A percentile compares a stretch with the other conserved stretches of the same genome.
Evolutionary conservation across 495 filamentous ascomycete species (phyloP).

Genomic region (Paragyromitra xinjiangensis): DNA sequence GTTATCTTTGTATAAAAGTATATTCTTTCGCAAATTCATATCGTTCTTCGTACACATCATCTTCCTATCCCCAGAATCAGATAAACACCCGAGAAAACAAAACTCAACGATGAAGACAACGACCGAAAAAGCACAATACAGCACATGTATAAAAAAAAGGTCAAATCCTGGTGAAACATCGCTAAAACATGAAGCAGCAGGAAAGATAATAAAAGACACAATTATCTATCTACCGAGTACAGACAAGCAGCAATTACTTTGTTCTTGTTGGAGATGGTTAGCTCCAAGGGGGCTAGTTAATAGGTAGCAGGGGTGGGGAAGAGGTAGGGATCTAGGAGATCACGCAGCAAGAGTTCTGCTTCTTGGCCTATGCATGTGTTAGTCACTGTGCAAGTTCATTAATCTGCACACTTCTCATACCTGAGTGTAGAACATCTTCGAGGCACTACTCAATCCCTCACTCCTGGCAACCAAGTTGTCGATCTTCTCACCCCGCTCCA

Average conservation of each 20-base stretch:
- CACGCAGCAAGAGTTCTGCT: conserved; percentile 93
- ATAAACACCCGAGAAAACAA: background rate
- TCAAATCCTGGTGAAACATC: conserved; percentile 1
- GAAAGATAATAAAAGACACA: conserved; percentile 5
- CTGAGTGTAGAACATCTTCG: conserved; percentile 94
- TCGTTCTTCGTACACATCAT: conserved; percentile 6
- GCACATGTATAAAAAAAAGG: background rate
- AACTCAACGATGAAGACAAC: background rate
- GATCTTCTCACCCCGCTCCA: conserved; percentile 96
- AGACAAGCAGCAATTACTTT: conserved; percentile 17
- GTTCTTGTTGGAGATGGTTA: background rate
- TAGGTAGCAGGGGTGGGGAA: background rate
- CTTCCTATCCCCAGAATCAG: background rate
- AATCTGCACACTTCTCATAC: conserved; percentile 59
- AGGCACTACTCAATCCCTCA: conserved; percentile 82
- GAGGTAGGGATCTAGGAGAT: conserved; percentile 69
- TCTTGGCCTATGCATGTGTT: conserved; percentile 73
- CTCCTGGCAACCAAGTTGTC: conserved; percentile 97
- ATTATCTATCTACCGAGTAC: conserved; percentile 22
- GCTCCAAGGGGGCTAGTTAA: background rate
- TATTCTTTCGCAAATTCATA: conserved; percentile 6
- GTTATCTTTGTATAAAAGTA: background rate
- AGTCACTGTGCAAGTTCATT: background rate
- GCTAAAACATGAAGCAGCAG: background rate
- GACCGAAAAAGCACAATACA: background rate